Evolutionary conservation across 2,329 filamentous ascomycete species (phyloP).

Genomic region (Neonectria sp.): DNA sequence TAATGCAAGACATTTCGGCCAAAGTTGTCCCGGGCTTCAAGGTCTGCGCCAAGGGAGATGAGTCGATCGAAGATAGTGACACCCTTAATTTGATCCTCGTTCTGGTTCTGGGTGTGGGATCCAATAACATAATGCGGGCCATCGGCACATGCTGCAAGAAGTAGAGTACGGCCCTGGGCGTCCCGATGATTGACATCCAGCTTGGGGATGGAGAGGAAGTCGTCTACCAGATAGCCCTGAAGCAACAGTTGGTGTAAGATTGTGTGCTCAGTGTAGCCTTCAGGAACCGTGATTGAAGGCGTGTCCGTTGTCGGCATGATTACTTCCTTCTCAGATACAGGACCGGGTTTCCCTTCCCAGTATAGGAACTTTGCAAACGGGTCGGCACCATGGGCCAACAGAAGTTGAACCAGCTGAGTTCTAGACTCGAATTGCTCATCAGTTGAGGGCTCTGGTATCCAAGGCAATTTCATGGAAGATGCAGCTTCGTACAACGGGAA

Average conservation of each 20-base stretch:
- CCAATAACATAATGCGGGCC: slow-evolving; percentile 26
- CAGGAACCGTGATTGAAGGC: background rate
- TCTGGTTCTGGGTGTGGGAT: background rate
- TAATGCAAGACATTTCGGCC: slow-evolving; percentile 44
- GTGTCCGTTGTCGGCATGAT: background rate
- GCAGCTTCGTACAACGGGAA: slow-evolving; percentile 32
- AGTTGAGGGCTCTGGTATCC: no score
- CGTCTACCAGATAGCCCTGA: slow-evolving; percentile 18
- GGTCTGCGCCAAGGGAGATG: slow-evolving; percentile 42
- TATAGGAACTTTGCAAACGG: slow-evolving; percentile 39
- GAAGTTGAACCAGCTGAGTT: slow-evolving; percentile 25
- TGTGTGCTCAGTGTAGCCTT: slow-evolving; percentile 31
- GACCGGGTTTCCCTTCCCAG: no score
- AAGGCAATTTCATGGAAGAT: background rate
- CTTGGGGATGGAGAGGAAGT: slow-evolving; percentile 35
- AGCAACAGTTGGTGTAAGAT: slow-evolving; percentile 43
- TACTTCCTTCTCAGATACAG: no score
- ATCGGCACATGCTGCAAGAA: slow-evolving; percentile 41
- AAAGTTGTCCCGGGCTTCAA: slow-evolving; percentile 40
- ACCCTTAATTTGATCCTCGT: background rate
- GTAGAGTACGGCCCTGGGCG: slow-evolving; percentile 42
- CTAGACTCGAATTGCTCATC: background rate
- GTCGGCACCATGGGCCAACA: slow-evolving; percentile 47
- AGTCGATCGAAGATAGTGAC: slow-evolving; percentile 38
- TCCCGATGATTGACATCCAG: slow-evolving; percentile 47